Evolutionary conservation across 1,284 basidiomycete species (phyloP).

Genomic region (Peniophora sp.): DNA sequence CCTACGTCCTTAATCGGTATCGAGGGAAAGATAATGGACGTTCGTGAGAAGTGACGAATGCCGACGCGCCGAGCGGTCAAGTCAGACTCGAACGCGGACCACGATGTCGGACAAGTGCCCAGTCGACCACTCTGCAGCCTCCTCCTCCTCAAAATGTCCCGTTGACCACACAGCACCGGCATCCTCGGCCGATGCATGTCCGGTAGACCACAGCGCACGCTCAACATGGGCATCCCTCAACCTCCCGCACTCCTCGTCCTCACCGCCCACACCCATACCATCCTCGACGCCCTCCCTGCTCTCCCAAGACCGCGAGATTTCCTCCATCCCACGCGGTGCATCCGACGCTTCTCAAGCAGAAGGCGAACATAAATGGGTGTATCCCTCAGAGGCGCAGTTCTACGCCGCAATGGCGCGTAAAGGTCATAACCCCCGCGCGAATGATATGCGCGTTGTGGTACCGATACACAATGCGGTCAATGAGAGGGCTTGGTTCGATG

Average conservation of each 20-base stretch:
- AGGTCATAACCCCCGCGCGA: conserved; percentile 73
- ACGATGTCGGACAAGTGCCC: conserved; percentile 56
- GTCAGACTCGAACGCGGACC: not conserved
- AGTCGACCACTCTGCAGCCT: conserved; percentile 27
- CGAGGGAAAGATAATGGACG: too few species aligned
- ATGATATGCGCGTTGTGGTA: conserved; percentile 93
- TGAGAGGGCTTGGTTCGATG: conserved; percentile 90
- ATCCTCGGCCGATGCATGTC: conserved; percentile 25
- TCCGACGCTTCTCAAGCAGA: conserved; percentile 37
- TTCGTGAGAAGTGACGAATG: too few species aligned
- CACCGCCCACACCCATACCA: conserved; percentile 12
- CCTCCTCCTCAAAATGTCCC: conserved; percentile 33
- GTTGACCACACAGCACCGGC: conserved; percentile 41
- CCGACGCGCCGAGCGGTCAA: too few species aligned
- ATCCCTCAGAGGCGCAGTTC: conserved; percentile 97
- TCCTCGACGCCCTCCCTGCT: conserved; percentile 24
- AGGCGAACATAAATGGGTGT: conserved; percentile 78
- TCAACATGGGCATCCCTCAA: conserved; percentile 46
- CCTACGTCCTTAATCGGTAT: too few species aligned
- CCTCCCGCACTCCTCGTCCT: conserved; percentile 22
- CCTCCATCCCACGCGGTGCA: conserved; percentile 76
- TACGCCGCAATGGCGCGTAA: conserved; percentile 94
- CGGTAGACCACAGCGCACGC: conserved; percentile 28
- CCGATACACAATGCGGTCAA: conserved; percentile 99
- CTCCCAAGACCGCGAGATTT: conserved; percentile 70